phyloP scores from a whole-genome alignment of 176 grass and related monocot species.

The Carex pumila region DNA sequence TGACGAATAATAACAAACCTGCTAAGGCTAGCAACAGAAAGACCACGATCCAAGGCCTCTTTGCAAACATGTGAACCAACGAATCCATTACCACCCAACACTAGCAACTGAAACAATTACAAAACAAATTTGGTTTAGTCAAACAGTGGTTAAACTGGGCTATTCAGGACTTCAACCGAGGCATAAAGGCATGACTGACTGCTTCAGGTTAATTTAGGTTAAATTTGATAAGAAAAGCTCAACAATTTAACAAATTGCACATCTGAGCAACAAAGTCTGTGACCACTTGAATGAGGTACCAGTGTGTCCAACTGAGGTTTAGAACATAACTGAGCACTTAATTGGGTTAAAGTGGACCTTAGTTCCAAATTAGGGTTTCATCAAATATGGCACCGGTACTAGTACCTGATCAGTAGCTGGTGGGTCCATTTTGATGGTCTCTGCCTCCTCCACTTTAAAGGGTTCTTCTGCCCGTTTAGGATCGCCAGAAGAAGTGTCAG shows the following conservation, averaged over 20 bases:
- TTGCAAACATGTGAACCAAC: slow-evolving; percentile 92
- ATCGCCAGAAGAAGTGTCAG: slow-evolving; percentile 24
- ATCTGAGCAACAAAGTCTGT: not conserved
- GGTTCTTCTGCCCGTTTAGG: slow-evolving; percentile 41
- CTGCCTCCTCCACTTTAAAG: slow-evolving; percentile 77
- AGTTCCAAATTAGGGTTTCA: not conserved
- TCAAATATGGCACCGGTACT: not conserved
- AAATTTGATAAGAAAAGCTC: not conserved
- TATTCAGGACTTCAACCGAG: not conserved
- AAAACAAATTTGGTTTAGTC: not conserved
- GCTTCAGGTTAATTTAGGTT: not conserved
- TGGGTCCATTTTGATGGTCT: slow-evolving; percentile 43
- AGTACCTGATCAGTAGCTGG: slow-evolving; percentile 62
- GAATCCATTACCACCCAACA: slow-evolving; percentile 90
- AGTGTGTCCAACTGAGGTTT: not conserved
- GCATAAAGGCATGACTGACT: not conserved
- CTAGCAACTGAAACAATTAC: slow-evolving; percentile 46
- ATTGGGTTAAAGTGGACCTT: not conserved
- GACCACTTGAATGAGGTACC: not conserved
- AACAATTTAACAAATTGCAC: not conserved
- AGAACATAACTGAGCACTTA: not conserved
- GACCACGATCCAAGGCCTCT: slow-evolving; percentile 67
- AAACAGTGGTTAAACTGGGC: not conserved
- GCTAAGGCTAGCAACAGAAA: slow-evolving; percentile 83
- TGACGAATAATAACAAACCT: slow-evolving; percentile 33